Evolutionary conservation across 306 rosid species (phyloP), one percentile per base, ranked within the genome.

Genomic region (Amphicarpaea edgeworthii): DNA sequence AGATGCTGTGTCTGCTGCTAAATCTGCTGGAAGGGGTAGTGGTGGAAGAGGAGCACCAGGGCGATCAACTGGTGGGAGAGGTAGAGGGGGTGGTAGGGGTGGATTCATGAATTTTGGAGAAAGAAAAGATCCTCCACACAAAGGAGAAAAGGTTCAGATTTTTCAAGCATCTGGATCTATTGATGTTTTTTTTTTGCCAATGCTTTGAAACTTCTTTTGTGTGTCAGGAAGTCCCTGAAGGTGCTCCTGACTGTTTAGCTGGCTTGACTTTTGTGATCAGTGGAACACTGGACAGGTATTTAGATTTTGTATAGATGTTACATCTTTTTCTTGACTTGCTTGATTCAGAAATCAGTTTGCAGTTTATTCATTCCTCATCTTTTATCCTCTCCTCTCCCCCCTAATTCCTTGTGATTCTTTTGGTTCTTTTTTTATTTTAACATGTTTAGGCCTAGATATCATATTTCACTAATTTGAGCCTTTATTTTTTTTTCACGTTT

Each of bases 21-120:
- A 87, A 79, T 81, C 96, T 61, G 86, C 81, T 66, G 97, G 98
- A 76, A 87, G 93, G 84, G 96, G 96, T 58, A 88, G 85, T 41
- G 96, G 94, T 46, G 96, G 95, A 79, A 88, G 90, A 84, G 93
- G 97, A 79, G 69, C 91, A 49, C 68, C 90, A 1, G 82, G 72
- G 4, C 81, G 71, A 59, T 50, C 98, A 38, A 54, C 88, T 84
- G 84, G 91, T 77, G 96, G 96, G 83, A 88, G 96, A 75, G 98
- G 96, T 61, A 91, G 97, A 80, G 98, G 97, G 1, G 86, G 85
- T 60, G 98, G 98, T 8, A 89, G 97, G 60, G 92, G 97, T 77
- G 98, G 97, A 28, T 92, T 90, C 85, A 89, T 90, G 98, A 95
- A 90, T 85, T 95, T 89, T 68, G 97, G 97, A 16, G 98, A 95